Conservation (phyloP, 2,329 filamentous ascomycete genomes). For the Hymenoscyphus scutula region DNA sequence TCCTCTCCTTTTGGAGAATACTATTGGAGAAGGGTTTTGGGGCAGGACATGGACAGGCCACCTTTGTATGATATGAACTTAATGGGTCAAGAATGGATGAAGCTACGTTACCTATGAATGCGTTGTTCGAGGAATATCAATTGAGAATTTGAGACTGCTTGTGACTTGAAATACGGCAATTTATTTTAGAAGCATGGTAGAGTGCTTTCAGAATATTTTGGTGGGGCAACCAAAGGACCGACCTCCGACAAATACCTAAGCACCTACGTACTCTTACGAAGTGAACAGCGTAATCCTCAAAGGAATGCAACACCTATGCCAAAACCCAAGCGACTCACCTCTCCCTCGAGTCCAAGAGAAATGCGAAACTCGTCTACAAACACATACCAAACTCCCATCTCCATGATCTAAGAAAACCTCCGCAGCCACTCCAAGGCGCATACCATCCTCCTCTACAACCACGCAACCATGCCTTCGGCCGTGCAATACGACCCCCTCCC, state of each 20-base stretch:
- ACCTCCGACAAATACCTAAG: not conserved
- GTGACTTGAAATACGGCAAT: not conserved
- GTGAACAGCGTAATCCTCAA: not conserved
- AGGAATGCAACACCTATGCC: not conserved
- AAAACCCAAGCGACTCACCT: not conserved
- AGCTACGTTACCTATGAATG: not conserved
- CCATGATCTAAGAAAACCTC: not conserved
- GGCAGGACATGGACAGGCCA: not conserved
- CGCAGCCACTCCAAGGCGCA: not conserved
- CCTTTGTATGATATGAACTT: slow-evolving; percentile 9
- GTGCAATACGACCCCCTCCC: slow-evolving; percentile 25
- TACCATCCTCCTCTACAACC: slow-evolving; percentile 6
- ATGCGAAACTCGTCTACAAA: not conserved
- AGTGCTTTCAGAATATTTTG: not conserved
- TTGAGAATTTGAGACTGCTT: not conserved
- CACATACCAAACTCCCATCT: not conserved
- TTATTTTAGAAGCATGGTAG: not conserved
- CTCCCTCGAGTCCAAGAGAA: not conserved
- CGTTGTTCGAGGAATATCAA: not conserved
- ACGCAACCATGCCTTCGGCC: slow-evolving; percentile 13
- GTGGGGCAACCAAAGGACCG: not conserved
- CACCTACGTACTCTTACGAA: not conserved
- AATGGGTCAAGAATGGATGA: not conserved
- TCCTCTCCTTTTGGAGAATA: not conserved
- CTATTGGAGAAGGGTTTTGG: not conserved